A percentile compares a stretch with the other conserved stretches of the same genome.
Conservation (phyloP, 306 rosid species). For the Gillenia trifoliata region DNA sequence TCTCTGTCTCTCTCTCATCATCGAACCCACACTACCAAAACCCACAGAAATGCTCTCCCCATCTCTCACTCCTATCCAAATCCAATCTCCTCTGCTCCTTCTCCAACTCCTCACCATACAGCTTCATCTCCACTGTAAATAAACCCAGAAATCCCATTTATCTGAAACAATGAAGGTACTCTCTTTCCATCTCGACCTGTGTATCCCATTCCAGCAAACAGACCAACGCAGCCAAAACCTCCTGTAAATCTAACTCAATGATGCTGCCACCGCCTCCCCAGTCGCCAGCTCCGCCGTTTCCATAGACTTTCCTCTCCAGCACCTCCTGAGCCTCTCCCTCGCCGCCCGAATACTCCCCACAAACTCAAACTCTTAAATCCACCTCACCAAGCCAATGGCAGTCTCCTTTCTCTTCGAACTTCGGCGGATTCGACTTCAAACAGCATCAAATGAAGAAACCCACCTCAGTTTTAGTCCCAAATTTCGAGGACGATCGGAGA, state of each 20-base stretch:
- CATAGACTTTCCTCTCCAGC: conserved; percentile 79
- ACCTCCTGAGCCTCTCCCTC: conserved; percentile 64
- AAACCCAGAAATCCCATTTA: conserved; percentile 4
- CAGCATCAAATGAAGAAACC: conserved; percentile 26
- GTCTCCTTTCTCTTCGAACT: conserved; percentile 34
- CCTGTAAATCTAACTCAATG: conserved; percentile 51
- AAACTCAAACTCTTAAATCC: conserved; percentile 32
- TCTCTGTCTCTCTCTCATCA: neutral
- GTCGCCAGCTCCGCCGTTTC: conserved; percentile 45
- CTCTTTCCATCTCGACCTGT: conserved; percentile 62
- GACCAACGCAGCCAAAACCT: conserved; percentile 34
- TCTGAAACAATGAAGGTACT: conserved; percentile 58
- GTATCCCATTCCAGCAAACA: conserved; percentile 47
- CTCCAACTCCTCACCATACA: neutral
- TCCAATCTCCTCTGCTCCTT: conserved; percentile 2
- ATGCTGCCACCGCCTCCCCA: conserved; percentile 48
- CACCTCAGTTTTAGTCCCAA: conserved; percentile 23
- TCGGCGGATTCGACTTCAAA: conserved; percentile 26
- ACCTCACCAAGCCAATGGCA: conserved; percentile 25
- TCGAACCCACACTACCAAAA: neutral
- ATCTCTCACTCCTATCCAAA: neutral
- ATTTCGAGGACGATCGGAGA: conserved; percentile 15
- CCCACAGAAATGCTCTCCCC: neutral
- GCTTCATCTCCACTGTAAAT: neutral
- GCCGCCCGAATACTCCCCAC: conserved; percentile 29